A percentile compares a stretch with the other conserved stretches of the same genome.
These are phyloP conservation scores for Gossypium gossypioides DNA, from an alignment of 441 rosid species.

Conservation along the genomic window DNA sequence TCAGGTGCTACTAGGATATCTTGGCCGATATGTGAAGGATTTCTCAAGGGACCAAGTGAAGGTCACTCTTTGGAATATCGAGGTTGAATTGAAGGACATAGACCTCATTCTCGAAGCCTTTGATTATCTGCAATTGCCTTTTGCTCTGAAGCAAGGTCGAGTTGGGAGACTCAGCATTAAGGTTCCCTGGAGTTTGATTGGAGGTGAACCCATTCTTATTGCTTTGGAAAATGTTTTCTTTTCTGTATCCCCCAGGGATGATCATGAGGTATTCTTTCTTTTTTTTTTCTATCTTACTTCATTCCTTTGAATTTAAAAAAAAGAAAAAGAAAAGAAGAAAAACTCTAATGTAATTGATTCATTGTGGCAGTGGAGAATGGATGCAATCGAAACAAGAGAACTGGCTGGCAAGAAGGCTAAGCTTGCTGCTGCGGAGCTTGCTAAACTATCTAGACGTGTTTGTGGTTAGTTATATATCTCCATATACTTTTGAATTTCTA, in stretches of 20 bases:
- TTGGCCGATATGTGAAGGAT: constrained; percentile 80
- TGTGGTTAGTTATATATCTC: constrained; percentile 39
- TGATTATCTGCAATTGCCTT: constrained; percentile 76
- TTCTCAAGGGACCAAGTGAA: constrained; percentile 71
- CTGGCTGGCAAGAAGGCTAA: constrained; percentile 81
- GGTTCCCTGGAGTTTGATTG: constrained; percentile 78
- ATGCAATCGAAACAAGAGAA: constrained; percentile 72
- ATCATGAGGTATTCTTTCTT: constrained; percentile 44
- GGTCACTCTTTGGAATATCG: constrained; percentile 69
- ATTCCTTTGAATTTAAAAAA: background rate
- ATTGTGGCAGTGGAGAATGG: constrained; percentile 57
- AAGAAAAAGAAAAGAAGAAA: background rate
- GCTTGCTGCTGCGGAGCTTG: constrained; percentile 89
- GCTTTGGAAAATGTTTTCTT: constrained; percentile 69
- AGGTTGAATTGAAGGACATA: constrained; percentile 67
- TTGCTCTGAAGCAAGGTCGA: constrained; percentile 68
- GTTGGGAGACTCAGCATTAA: constrained; percentile 72
- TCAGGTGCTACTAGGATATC: constrained; percentile 56
- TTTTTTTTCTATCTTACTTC: background rate
- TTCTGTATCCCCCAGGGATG: constrained; percentile 59
- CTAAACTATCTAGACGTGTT: constrained; percentile 64
- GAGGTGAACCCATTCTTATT: constrained; percentile 66
- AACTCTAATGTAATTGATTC: background rate
- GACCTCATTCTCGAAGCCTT: constrained; percentile 86
- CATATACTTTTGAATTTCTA: background rate